These are phyloP conservation scores for Trichoderma lentiforme DNA, from an alignment of 2,329 filamentous ascomycete species.

Conservation along the genomic window DNA sequence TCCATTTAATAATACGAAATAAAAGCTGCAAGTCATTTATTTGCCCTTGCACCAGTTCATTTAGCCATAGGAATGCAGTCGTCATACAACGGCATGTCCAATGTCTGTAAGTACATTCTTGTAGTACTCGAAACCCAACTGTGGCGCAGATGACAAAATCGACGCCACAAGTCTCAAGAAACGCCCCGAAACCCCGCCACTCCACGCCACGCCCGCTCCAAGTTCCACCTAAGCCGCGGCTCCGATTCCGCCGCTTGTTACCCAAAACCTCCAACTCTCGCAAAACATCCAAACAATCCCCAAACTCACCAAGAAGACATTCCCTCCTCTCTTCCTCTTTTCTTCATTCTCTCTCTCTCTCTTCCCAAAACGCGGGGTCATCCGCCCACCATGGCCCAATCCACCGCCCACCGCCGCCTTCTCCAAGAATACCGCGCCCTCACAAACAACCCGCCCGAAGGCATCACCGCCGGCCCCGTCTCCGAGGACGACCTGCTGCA, in stretches of 20 bases:
- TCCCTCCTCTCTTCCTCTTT: not conserved
- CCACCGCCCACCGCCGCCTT: conserved; percentile 71
- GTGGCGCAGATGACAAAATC: not conserved
- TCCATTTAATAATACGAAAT: not conserved
- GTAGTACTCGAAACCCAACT: not conserved
- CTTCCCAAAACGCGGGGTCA: not conserved
- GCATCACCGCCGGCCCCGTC: conserved; percentile 91
- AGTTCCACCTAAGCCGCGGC: not conserved
- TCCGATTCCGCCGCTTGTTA: not conserved
- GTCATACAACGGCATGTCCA: not conserved
- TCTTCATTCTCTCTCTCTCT: not conserved
- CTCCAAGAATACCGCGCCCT: conserved; percentile 95
- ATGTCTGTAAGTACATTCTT: not conserved
- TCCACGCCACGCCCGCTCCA: not conserved
- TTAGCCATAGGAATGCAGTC: not conserved
- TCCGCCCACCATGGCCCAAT: conserved; percentile 48
- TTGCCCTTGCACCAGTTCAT: not conserved
- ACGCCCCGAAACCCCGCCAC: conserved; percentile 1
- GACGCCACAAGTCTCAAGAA: not conserved
- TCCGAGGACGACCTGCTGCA: conserved; percentile 92
- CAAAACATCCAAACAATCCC: not conserved
- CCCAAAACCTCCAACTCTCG: not conserved
- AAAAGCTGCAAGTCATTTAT: not conserved
- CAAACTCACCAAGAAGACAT: not conserved
- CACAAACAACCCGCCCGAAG: conserved; percentile 92